These are phyloP conservation scores for Candida easanensis DNA, from an alignment of 805 yeast genomes.

Conservation along the genomic window DNA sequence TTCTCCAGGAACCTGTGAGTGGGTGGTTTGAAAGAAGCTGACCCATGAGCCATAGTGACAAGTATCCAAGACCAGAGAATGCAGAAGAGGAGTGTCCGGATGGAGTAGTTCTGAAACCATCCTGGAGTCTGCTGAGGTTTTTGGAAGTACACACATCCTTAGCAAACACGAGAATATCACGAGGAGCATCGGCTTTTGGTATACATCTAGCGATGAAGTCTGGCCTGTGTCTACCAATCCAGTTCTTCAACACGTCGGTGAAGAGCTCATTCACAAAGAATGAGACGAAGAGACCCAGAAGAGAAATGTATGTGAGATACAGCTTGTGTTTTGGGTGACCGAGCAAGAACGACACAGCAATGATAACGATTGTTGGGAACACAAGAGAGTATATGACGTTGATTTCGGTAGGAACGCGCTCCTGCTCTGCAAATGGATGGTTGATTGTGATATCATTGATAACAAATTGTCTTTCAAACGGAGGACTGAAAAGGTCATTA, in stretches of 20 bases:
- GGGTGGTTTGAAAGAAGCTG: constrained; percentile 53
- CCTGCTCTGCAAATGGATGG: constrained; percentile 77
- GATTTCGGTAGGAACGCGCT: constrained; percentile 59
- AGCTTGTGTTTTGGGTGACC: constrained; percentile 49
- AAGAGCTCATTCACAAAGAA: constrained; percentile 56
- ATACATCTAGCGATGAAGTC: constrained; percentile 85
- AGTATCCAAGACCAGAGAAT: constrained; percentile 64
- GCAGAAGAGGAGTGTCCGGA: constrained; percentile 77
- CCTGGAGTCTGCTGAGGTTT: constrained; percentile 43
- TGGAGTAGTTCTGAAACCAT: constrained; percentile 81
- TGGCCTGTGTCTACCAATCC: constrained; percentile 90
- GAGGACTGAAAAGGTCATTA: constrained; percentile 38
- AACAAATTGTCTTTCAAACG: constrained; percentile 77
- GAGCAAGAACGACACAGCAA: constrained; percentile 29
- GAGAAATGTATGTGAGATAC: constrained; percentile 60
- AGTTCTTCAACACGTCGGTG: constrained; percentile 74
- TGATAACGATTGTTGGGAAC: constrained; percentile 46
- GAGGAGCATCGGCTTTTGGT: constrained; percentile 60
- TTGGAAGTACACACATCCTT: constrained; percentile 63
- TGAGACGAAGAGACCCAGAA: constrained; percentile 63
- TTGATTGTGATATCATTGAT: constrained; percentile 73
- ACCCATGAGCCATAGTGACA: constrained; percentile 65
- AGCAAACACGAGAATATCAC: constrained; percentile 53
- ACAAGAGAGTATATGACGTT: constrained; percentile 53
- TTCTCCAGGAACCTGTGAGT: constrained; percentile 61